These are phyloP conservation scores for Cenococcum geophilum DNA, from an alignment of 495 filamentous ascomycete genomes.

Conservation along the genomic window DNA sequence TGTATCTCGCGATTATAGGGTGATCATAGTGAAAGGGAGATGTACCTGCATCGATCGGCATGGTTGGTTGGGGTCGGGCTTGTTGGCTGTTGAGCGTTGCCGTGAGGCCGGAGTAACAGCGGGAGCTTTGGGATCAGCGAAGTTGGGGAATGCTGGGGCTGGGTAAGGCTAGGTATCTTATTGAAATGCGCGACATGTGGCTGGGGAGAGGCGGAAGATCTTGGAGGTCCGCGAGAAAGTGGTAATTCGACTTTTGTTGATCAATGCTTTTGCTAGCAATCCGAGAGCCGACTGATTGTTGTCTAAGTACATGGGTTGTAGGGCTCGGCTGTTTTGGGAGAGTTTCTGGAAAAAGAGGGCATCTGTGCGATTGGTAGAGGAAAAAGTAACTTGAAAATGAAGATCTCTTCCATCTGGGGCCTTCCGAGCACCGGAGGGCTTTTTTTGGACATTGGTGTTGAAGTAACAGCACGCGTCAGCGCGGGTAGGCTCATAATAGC, in stretches of 20 bases:
- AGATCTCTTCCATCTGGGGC: no score
- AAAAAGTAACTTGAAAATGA: not conserved
- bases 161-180: not conserved
- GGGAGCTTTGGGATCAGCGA: not conserved
- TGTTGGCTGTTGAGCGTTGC: not conserved
- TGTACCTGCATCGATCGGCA: slow-evolving; percentile 6
- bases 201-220: not conserved
- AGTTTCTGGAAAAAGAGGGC: not conserved
- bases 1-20: not conserved
- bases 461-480: no score
- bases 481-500: no score
- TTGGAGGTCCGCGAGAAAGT: not conserved
- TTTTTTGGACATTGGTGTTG: no score
- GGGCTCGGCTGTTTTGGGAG: not conserved
- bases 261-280: not conserved
- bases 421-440: no score
- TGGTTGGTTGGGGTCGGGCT: not conserved
- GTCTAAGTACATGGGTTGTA: not conserved
- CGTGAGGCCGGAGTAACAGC: not conserved
- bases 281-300: not conserved
- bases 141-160: not conserved
- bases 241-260: not conserved
- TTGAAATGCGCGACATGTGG: not conserved
- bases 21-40: not conserved
- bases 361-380: not conserved